phyloP scores from a whole-genome alignment of 805 yeast genomes.

The Yamadazyma insecticola region DNA sequence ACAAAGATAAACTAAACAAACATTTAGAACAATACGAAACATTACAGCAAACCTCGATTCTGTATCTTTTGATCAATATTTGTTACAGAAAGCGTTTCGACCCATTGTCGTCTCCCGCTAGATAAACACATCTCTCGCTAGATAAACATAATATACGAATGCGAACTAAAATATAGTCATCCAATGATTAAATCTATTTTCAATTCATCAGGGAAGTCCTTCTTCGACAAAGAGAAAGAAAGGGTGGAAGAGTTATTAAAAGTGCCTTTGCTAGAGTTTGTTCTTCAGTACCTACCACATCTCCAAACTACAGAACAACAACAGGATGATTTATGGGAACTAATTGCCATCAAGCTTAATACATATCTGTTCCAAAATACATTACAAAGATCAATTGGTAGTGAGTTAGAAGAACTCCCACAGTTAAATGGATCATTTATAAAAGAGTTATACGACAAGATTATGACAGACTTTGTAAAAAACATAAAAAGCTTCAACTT shows the following conservation, averaged over 20 bases:
- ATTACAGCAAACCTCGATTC: too few relatives aligned
- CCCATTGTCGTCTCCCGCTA: too few relatives aligned
- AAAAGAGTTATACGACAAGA: conserved; percentile 15
- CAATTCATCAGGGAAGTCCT: conserved; percentile 17
- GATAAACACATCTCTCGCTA: too few relatives aligned
- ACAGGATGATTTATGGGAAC: conserved; percentile 29
- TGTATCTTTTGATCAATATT: too few relatives aligned
- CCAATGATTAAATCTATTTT: conserved; percentile 2
- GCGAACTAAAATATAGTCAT: too few relatives aligned
- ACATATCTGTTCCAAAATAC: conserved; percentile 14
- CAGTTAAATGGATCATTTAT: conserved; percentile 22
- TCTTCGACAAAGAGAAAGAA: conserved; percentile 21
- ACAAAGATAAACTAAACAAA: too few relatives aligned
- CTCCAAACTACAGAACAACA: conserved; percentile 19
- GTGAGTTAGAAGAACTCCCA: conserved; percentile 18
- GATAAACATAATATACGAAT: too few relatives aligned
- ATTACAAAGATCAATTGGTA: conserved; percentile 3
- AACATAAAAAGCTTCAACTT: conserved; percentile 5
- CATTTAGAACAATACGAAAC: too few relatives aligned
- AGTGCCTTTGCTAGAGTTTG: conserved; percentile 24
- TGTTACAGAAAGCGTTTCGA: too few relatives aligned
- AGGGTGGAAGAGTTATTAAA: conserved; percentile 17
- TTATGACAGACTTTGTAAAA: conserved; percentile 12
- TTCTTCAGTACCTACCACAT: conserved; percentile 27
- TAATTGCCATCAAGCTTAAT: conserved; percentile 29